Evolutionary conservation across 495 filamentous ascomycete genomes (phyloP), one percentile per base, ranked within the genome.

Genomic region (Annulohypoxylon maeteangense): DNA sequence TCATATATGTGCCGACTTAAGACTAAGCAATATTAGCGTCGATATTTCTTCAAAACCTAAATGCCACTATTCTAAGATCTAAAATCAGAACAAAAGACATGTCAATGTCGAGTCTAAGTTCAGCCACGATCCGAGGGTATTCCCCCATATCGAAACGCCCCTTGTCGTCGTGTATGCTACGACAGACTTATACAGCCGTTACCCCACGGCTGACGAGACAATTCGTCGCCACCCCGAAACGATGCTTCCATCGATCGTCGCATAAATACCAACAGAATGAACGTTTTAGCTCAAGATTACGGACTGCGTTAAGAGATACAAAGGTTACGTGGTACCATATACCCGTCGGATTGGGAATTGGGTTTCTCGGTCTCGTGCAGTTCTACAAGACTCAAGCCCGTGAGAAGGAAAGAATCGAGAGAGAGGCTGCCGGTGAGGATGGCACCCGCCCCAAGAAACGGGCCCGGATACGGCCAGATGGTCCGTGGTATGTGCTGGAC

Each of bases 261-360:
- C 74, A 77, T 27, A 68, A 77, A 60, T 67, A 70, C 54, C 81
- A 78, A 29, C 78, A 82, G 54, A 74, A 78, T 47, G 82, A 82
- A 11, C 75, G 75, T 53, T 80, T 82, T 70, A 76, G 76, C 16
- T 78, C 79, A 32, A 78, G 77, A n/a, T 74, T 79, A 40, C 72
- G 76, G 0, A 61, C 45, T 22, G 78, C 82, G 89, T 67, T 87
- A 87, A 53, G 75, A 60, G 75, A 90, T 66, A 96, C 92, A 29
- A 95, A 90, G 72, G 87, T 97, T 55, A 87, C 92, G 85, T 99
- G 95, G 95, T 91, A 94, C 81, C 92, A 92, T n/a, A 98, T 99
- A 75, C 96, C 95, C 20, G 87, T 97, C 36, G 93, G 90, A 7
- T 84, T 98, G 4, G 95, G 95, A 45, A 91, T 98, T 69, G 93